Base-by-base conservation (phyloP, 495 filamentous ascomycete genomes). In the Neurospora sp. region DNA sequence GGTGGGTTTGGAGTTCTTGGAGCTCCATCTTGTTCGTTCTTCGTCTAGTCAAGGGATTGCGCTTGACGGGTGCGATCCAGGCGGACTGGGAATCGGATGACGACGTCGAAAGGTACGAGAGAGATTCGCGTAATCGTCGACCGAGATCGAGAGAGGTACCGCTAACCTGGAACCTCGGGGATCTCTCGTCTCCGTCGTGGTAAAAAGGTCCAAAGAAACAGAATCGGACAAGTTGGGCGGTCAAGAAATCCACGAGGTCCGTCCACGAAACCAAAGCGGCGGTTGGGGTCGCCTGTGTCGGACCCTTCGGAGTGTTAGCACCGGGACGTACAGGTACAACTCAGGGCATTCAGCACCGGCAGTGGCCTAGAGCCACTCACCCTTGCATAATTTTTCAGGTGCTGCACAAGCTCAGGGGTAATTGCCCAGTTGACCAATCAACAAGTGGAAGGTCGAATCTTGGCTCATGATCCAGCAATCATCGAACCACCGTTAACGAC, bases 1-100 rank as follows among this genome's bases (percentile, higher is more conserved):
- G 82, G 79, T 91, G 89, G 75, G 84, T 84, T 79, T 94, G 91
- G 39, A 89, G 89, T 82, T 95, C 92, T 81, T 93, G 90, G 73
- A 94, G 83, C 80, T 96, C 93, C 93, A 96, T 96, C 27, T 78
- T 82, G 48, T 22, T 42, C 14, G 41, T 10, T 22, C 46, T 22
- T 53, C n/a, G 46, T 48, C n/a, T 48, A 11, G 9, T 53, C 48
- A 53, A 22, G 20, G 48, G 48, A 27, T 14, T 22, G 48, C 48
- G 48, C 22, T 59, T 20, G 20, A 59, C 20, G 48, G 20, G 48
- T 37, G 53, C 22, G 53, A 66, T 66, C 14, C 53, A 20, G 27
- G 27, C 53, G 53, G 53, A 18, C 12, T 35, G 53, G 53, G 53
- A 35, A 35, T 66, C 53, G 27, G 53, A 66, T 66, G 53, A 66